Percentiles rank a stretch among this genome's conserved stretches.
These are phyloP conservation scores for Thinopyrum obtusiflorum DNA, from an alignment of 202 grass and related monocot genomes.

Conservation along the genomic window DNA sequence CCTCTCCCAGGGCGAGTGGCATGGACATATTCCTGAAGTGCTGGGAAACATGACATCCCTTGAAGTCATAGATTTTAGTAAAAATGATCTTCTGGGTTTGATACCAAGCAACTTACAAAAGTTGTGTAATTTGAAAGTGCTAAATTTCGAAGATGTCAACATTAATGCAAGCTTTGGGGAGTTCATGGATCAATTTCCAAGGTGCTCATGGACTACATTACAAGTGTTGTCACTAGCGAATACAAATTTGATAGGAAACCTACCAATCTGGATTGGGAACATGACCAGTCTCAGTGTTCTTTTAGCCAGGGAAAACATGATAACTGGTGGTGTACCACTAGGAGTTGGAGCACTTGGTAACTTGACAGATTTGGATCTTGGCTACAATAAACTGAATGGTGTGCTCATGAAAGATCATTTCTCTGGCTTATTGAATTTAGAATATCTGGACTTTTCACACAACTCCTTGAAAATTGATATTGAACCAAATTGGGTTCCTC, in stretches of 20 bases:
- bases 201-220: no score
- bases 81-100: not conserved
- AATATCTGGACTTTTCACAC: no score
- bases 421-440: no score
- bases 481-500: no score
- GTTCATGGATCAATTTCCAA: no score
- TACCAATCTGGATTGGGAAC: not conserved
- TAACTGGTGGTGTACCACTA: not conserved
- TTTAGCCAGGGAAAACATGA: accelerated
- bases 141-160: no score
- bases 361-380: not conserved
- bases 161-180: no score
- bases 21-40: not conserved
- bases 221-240: no score
- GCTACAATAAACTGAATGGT: not conserved
- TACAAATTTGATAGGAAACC: not conserved
- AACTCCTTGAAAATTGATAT: no score
- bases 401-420: not conserved
- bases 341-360: not conserved
- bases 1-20: no score
- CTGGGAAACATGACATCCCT: constrained; percentile 20
- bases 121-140: no score
- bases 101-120: no score
- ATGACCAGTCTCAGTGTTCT: not conserved
- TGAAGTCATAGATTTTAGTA: not conserved